Base-by-base conservation (phyloP, 2,329 filamentous ascomycete genomes). In the Amylocarpus encephaloides region DNA sequence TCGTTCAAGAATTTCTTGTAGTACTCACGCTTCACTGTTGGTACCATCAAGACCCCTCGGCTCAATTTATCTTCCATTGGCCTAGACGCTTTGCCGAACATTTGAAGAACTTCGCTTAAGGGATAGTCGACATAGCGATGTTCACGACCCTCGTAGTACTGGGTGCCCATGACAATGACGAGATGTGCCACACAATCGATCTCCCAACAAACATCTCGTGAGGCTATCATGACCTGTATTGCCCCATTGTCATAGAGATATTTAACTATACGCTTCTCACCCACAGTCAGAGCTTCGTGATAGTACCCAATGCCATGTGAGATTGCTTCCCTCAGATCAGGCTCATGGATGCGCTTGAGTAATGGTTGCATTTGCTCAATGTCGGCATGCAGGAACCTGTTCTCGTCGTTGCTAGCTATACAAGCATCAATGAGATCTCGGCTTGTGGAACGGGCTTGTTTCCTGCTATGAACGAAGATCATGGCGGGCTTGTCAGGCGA, bases 1-100 rank as follows among this genome's bases (percentile, higher is more conserved):
- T 98, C 94, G 61, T 93, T 92, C 58, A 98, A 72, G 74, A 98
- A 98, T 71, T 98, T 98, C 72, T 93, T 94, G 78, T 97, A 98
- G 70, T 95, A 98, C 56, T 96, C 91, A 34, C 93, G 84, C 76
- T 95, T 96, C 43, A 94, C 89, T 15, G 87, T 84, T 2, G 92
- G 90, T 10, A 96, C 82, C 93, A 98, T 97, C 40, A 98, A 76
- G n/a, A 98, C 88, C 59, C 92, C 94, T 54, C 88, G 88, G 41
- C 87, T 86, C 50, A 85, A 79, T 50, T 87, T 88, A 62, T 95
- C 90, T 64, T 83, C 78, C 3, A 85, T 79, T 1, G 89, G 82
- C 36, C 86, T 82, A 48, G 91, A 83, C 34, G 93, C 88, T 69
- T 93, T 95, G 60, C 93, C 93, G 61, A 97, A 95, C 92, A 98